Evolutionary conservation across 2,329 filamentous ascomycete genomes (phyloP).

Genomic region (Xylaria sp.): DNA sequence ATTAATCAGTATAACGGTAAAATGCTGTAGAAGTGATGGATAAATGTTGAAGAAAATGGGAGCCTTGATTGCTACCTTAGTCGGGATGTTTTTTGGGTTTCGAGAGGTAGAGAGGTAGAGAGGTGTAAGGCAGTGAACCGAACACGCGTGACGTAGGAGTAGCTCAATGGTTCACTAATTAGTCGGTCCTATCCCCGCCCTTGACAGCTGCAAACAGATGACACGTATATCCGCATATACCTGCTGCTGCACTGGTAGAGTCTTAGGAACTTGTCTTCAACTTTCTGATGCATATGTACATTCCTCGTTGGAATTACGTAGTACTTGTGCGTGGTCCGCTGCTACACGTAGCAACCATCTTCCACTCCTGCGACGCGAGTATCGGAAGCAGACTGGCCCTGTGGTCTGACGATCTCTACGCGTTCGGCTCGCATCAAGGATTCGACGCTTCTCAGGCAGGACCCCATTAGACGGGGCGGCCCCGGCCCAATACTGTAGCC

Average conservation of each 20-base stretch:
- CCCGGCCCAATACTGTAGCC: not conserved
- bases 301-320: no score
- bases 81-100: not conserved
- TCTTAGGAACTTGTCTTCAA: no score
- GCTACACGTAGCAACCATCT: no score
- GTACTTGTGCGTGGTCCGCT: no score
- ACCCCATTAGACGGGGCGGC: not conserved
- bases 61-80: no score
- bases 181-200: constrained; percentile 9
- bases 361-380: not conserved
- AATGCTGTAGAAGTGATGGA: not conserved
- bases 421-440: not conserved
- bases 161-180: not conserved
- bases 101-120: not conserved
- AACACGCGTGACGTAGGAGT: not conserved
- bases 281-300: no score
- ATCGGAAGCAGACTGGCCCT: not conserved
- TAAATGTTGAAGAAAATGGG: not conserved
- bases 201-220: constrained; percentile 19
- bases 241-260: no score
- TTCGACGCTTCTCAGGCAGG: not conserved
- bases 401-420: not conserved
- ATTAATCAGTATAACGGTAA: not conserved
- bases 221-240: no score
- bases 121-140: no score